Evolutionary conservation across 768 basidiomycete species (phyloP), one percentile per base, ranked within the genome.

Genomic region (Polyporus arcularius): DNA sequence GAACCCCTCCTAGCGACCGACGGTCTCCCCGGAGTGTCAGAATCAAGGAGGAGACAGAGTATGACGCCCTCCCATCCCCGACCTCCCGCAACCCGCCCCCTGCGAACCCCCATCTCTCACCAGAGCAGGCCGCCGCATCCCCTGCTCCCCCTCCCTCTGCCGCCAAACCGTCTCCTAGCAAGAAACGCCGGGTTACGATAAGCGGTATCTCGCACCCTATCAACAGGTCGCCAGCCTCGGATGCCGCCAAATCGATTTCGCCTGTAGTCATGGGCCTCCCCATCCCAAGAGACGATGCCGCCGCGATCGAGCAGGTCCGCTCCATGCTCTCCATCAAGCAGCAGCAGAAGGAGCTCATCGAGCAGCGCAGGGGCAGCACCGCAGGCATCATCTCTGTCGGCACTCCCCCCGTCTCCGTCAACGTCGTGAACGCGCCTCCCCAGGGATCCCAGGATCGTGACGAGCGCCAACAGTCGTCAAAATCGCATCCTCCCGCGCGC

Each of bases 181-280:
- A 89, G 81, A 86, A 81, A 63, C 85, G 90, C 64, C 85, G 90
- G 46, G 84, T 88, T 61, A 90, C 89, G 43, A 79, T 89, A 72
- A 85, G 82, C 69, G 86, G 88, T 60, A 74, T 82, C 1, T 81
- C 83, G 31, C 79, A 80, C 62, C 75, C 80, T 11, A 78, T 84
- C 66, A 82, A 85, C 69, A 69, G 78, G 47, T 71, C 74, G 16
- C 64, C 76, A 11, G 45, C 65, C 70, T 16, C 50, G 55, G 63
- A 64, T 65, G 65, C 64, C 38, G 50, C 76, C 52, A 80, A 84
- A 14, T 82, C 87, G 56, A 82, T 88, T 38, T 88, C 88, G 0
- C 86, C 90, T 42, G 83, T 84, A 57, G 83, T 88, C 62, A 81
- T 87, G 75, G 80, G 86, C 28, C 80, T 67, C 38, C 77, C 83